Percentiles rank a stretch among this genome's conserved stretches.
phyloP scores from a whole-genome alignment of 306 rosid species.

The Trifolium fragiferum region DNA sequence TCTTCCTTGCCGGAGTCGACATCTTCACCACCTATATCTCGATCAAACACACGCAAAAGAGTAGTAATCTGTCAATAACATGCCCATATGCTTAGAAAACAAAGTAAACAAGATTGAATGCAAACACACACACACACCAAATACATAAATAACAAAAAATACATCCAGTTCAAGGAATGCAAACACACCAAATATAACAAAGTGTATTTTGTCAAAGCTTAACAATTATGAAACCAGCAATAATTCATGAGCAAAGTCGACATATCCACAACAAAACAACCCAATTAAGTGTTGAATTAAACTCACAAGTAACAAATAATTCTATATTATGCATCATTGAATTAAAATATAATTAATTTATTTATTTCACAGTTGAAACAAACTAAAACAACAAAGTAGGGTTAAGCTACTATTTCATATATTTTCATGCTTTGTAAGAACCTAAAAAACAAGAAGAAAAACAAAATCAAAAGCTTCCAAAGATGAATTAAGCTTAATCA shows the following conservation, averaged over 20 bases:
- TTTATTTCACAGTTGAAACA: neutral
- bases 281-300: neutral
- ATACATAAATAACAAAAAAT: no score
- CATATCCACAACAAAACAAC: slow-evolving; percentile 26
- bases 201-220: neutral
- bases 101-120: neutral
- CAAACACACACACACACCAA: slow-evolving; percentile 4
- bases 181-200: neutral
- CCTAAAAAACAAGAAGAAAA: neutral
- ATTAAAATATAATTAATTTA: neutral
- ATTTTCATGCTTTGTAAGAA: neutral
- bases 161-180: no score
- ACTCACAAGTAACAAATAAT: neutral
- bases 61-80: slow-evolving; percentile 16
- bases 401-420: slow-evolving; percentile 16
- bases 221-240: slow-evolving; percentile 25
- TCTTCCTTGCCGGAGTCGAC: slow-evolving; percentile 93
- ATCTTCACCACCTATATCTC: slow-evolving; percentile 73
- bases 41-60: slow-evolving; percentile 37
- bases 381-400: slow-evolving; percentile 4
- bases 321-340: neutral
- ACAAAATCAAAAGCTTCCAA: slow-evolving; percentile 26
- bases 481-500: slow-evolving; percentile 13
- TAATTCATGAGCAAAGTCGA: slow-evolving; percentile 3
- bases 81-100: slow-evolving; percentile 10